These are phyloP conservation scores for Zostera marina DNA, from an alignment of 116 monocot species.

Conservation along the genomic window DNA sequence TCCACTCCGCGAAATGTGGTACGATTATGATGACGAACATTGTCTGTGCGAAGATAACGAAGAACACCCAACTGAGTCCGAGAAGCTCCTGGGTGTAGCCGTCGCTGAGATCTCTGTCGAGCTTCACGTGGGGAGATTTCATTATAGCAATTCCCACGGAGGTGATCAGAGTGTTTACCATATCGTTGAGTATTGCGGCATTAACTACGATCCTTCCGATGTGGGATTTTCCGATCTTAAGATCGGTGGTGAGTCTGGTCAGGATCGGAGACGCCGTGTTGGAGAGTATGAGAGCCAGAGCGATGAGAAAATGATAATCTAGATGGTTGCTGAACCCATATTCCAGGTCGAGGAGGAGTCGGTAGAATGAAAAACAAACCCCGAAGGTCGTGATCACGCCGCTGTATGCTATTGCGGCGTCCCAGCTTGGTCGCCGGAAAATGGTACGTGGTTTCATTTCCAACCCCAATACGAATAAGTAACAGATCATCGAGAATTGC, in stretches of 20 bases:
- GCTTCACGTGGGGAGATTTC: neutral
- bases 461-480: constrained; percentile 42
- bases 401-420: constrained; percentile 23
- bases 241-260: constrained; percentile 38
- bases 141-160: constrained; percentile 1
- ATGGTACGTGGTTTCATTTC: constrained; percentile 38
- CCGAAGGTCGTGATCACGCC: constrained; percentile 23
- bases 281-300: constrained; percentile 14
- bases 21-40: constrained; percentile 6
- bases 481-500: constrained; percentile 6
- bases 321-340: constrained; percentile 10
- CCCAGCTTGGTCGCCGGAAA: constrained; percentile 13
- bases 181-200: constrained; percentile 14
- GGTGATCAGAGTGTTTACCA: constrained; percentile 10
- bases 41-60: constrained; percentile 7
- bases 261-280: constrained; percentile 21
- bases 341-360: constrained; percentile 9
- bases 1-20: constrained; percentile 15
- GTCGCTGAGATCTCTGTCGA: neutral
- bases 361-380: constrained; percentile 17
- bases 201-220: constrained; percentile 14
- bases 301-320: constrained; percentile 8
- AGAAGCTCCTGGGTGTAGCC: neutral
- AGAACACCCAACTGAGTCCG: constrained; percentile 2
- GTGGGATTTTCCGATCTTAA: constrained; percentile 33